Evolutionary conservation across 441 rosid species (phyloP).

Genomic region (Adansonia gregorii): DNA sequence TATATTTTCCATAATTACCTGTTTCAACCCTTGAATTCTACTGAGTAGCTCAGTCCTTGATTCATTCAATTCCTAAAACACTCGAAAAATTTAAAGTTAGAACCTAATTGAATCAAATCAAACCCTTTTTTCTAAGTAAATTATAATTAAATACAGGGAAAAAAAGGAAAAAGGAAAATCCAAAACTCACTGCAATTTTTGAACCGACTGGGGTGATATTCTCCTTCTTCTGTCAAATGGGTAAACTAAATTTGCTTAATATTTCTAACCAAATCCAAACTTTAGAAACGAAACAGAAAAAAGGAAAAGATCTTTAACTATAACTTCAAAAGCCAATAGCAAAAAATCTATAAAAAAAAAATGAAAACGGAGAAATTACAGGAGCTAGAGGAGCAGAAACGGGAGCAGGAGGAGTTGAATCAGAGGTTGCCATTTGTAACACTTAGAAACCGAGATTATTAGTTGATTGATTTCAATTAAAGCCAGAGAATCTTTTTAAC

Average conservation of each 20-base stretch:
- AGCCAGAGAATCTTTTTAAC: not conserved
- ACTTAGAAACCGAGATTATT: constrained; percentile 9
- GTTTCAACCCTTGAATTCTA: constrained; percentile 86
- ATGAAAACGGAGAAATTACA: not conserved
- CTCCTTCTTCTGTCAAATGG: constrained; percentile 70
- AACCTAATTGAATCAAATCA: not conserved
- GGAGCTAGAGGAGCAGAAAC: constrained; percentile 52
- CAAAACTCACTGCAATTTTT: constrained; percentile 58
- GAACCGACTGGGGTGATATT: constrained; percentile 53
- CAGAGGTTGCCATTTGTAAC: constrained; percentile 52
- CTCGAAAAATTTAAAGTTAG: not conserved
- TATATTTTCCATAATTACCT: constrained; percentile 42
- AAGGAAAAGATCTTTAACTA: constrained; percentile 1
- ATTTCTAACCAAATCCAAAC: constrained; percentile 13
- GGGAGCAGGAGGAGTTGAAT: constrained; percentile 44
- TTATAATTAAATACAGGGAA: not conserved
- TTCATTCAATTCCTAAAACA: constrained; percentile 70
- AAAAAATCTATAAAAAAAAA: no score
- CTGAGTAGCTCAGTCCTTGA: constrained; percentile 79
- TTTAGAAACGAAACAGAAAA: not conserved
- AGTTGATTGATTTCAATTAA: constrained; percentile 8
- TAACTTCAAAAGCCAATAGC: not conserved
- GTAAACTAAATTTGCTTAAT: constrained; percentile 1
- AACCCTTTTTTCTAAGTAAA: not conserved
- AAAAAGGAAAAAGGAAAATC: not conserved